Percentiles rank a stretch among this genome's conserved stretches.
Evolutionary conservation across 345 rosid genomes (phyloP).

Genomic region (Hibiscus tridactylites): DNA sequence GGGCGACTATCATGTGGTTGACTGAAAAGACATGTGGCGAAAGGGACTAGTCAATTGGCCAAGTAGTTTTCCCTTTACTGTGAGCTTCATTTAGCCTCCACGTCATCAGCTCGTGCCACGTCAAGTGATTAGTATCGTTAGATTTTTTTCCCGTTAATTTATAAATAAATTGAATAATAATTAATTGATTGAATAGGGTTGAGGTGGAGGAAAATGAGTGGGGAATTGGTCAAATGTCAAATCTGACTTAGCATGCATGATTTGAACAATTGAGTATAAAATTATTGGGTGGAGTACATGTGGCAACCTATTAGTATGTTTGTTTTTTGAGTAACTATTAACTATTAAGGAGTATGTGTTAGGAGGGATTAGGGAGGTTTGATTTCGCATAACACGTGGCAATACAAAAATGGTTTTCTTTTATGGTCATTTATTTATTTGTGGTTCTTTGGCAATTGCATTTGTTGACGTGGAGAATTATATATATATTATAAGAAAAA

Average conservation of each 20-base stretch:
- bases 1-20: slow-evolving; percentile 12
- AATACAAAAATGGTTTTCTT: too few species aligned
- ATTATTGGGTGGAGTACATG: background rate
- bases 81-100: background rate
- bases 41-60: background rate
- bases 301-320: too few species aligned
- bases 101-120: background rate
- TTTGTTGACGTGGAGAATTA: too few species aligned
- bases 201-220: slow-evolving; percentile 16
- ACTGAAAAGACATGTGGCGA: slow-evolving; percentile 1
- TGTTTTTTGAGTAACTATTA: too few species aligned
- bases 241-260: background rate
- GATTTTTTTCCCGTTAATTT: background rate
- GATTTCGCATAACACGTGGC: background rate
- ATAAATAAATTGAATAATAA: too few species aligned
- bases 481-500: too few species aligned
- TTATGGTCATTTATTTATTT: too few species aligned
- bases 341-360: too few species aligned
- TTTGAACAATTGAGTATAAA: background rate
- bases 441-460: too few species aligned
- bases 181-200: too few species aligned
- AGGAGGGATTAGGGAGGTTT: too few species aligned
- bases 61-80: background rate
- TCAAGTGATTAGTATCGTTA: background rate
- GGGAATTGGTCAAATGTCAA: background rate